Percentiles rank a stretch among this genome's conserved stretches.
Evolutionary conservation across 176 grass and related monocot species (phyloP).

Genomic region (Bromus sterilis): DNA sequence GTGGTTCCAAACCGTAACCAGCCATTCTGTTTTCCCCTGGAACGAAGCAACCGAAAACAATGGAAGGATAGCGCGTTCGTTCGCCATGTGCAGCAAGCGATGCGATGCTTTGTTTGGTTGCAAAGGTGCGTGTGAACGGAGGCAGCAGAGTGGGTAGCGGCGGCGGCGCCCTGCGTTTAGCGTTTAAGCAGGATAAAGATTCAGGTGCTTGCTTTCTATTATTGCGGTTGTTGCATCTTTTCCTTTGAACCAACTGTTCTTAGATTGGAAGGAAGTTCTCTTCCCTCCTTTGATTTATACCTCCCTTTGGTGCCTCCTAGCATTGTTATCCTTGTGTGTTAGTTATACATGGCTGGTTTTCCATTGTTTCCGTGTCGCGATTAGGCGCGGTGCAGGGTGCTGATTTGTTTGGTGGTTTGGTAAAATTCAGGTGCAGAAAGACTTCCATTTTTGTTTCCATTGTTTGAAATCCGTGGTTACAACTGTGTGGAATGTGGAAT

Average conservation of each 20-base stretch:
- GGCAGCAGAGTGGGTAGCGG: not conserved
- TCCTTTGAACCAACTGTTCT: not conserved
- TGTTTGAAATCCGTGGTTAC: not conserved
- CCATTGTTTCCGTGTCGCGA: not conserved
- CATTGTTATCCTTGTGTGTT: not conserved
- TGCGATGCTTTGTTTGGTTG: conserved; percentile 32
- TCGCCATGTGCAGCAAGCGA: conserved; percentile 24
- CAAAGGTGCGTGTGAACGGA: conserved; percentile 18
- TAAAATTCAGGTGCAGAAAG: conserved; percentile 24
- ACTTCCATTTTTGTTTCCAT: not conserved
- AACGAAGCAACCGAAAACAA: not conserved
- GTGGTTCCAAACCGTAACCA: not conserved
- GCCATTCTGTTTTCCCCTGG: not conserved
- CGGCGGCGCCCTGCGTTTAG: conserved; percentile 8
- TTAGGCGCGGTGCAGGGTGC: not conserved
- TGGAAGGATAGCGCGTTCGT: not conserved
- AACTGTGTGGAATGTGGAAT: not conserved
- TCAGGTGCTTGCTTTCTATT: no score
- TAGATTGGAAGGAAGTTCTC: not conserved
- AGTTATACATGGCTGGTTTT: not conserved
- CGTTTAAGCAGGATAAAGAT: conserved; percentile 26
- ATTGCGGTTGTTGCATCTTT: not conserved
- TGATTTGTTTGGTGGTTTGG: conserved; percentile 5
- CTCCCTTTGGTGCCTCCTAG: not conserved
- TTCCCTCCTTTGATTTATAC: not conserved